These are phyloP conservation scores for Fusarium verrucosum DNA, from an alignment of 2,329 filamentous ascomycete species.

Conservation along the genomic window DNA sequence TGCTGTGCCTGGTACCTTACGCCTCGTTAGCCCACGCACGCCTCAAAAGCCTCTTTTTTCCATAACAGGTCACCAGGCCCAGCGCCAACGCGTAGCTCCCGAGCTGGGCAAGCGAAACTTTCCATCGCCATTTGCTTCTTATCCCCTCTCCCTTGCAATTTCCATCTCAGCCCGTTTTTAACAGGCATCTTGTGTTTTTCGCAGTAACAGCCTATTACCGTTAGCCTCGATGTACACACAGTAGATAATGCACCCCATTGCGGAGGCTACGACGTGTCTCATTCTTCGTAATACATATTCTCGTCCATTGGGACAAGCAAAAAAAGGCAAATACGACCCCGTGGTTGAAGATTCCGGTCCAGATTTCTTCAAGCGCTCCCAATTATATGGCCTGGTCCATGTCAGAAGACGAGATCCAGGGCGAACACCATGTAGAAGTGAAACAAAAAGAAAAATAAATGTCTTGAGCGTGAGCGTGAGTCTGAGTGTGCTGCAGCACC, in stretches of 20 bases:
- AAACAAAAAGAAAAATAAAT: conserved; percentile 16
- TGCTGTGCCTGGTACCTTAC: conserved; percentile 34
- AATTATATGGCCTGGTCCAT: conserved; percentile 14
- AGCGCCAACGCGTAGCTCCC: conserved; percentile 30
- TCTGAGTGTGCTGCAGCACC: too few species aligned
- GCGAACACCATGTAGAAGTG: conserved; percentile 9
- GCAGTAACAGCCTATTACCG: conserved; percentile 6
- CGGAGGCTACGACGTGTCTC: conserved; percentile 4
- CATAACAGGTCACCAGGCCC: conserved; percentile 18
- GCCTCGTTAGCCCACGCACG: conserved; percentile 3
- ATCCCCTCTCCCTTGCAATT: conserved; percentile 11
- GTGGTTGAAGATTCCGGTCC: conserved; percentile 26
- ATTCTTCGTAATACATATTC: too few species aligned
- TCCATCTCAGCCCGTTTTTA: conserved; percentile 3
- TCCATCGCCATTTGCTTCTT: conserved; percentile 1
- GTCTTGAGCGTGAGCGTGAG: conserved; percentile 19
- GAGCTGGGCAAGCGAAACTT: conserved; percentile 11
- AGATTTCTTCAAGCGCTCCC: conserved; percentile 6
- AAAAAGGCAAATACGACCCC: conserved; percentile 33
- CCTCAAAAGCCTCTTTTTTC: conserved; percentile 26
- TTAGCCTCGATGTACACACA: conserved; percentile 3
- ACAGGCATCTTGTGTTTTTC: conserved; percentile 3
- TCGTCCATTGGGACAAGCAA: too few species aligned
- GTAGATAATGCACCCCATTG: conserved; percentile 1
- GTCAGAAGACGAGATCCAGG: conserved; percentile 19